These are phyloP conservation scores for Allantophomopsis lycopodina DNA, from an alignment of 2,329 filamentous ascomycete species.

Conservation along the genomic window DNA sequence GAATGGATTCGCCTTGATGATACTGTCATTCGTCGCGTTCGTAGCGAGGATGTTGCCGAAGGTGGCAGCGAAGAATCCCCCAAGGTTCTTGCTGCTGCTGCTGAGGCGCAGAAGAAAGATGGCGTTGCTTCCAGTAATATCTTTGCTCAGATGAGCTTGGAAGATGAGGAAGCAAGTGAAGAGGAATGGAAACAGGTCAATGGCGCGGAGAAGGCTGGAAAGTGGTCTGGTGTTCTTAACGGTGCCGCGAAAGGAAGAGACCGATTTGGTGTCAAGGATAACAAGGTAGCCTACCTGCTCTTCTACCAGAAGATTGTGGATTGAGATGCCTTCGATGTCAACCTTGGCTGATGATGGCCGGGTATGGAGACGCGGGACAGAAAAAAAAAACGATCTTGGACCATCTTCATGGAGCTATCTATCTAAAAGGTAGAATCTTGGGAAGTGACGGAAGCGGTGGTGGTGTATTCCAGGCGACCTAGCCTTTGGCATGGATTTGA, in stretches of 20 bases:
- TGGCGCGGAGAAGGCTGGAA: conserved; percentile 34
- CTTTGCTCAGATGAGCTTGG: conserved; percentile 51
- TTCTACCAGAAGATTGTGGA: conserved; percentile 57
- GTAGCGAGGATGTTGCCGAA: conserved; percentile 79
- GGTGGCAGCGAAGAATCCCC: conserved; percentile 70
- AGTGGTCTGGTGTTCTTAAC: conserved; percentile 58
- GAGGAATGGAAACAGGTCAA: conserved; percentile 81
- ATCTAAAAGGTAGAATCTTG: too few relatives aligned
- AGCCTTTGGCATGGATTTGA: too few relatives aligned
- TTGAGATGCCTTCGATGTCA: too few relatives aligned
- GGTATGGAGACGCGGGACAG: too few relatives aligned
- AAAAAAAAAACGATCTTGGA: too few relatives aligned
- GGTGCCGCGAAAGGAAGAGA: conserved; percentile 43
- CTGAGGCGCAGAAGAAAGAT: conserved; percentile 54
- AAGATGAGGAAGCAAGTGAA: conserved; percentile 49
- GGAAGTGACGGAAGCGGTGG: too few relatives aligned
- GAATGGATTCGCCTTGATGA: conserved; percentile 97
- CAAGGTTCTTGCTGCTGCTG: conserved; percentile 47
- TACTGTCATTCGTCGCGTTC: conserved; percentile 73
- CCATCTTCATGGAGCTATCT: too few relatives aligned
- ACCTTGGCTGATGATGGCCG: too few relatives aligned
- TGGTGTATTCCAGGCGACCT: too few relatives aligned
- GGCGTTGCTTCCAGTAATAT: conserved; percentile 45
- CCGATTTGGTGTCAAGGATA: conserved; percentile 64
- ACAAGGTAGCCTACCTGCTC: conserved; percentile 92